phyloP scores from a whole-genome alignment of 1,284 basidiomycete genomes.

The Leccinum griseonigrum region DNA sequence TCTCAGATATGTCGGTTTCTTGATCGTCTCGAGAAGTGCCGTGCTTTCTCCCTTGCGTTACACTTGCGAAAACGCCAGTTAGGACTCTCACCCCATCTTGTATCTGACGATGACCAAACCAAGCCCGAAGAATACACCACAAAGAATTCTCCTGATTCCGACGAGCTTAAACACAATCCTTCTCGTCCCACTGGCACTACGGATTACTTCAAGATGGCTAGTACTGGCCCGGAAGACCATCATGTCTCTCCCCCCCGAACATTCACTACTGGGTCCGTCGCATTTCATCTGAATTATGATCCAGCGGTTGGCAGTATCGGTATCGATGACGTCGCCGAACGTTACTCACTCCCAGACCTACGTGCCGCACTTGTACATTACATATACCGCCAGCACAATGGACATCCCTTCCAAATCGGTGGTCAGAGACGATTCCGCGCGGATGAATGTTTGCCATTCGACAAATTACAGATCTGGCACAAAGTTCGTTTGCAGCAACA shows the following conservation, averaged over 20 bases:
- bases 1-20: too few species aligned
- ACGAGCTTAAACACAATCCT: too few species aligned
- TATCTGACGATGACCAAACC: too few species aligned
- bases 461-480: neutral
- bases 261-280: neutral
- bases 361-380: neutral
- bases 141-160: too few species aligned
- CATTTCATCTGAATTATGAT: neutral
- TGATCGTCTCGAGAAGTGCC: too few species aligned
- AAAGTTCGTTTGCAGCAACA: neutral
- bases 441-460: neutral
- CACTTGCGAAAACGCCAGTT: too few species aligned
- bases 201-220: neutral
- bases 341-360: neutral
- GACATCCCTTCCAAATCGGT: neutral
- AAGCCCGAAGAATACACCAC: too few species aligned
- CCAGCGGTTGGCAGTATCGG: neutral
- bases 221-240: neutral
- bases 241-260: neutral
- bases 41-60: too few species aligned
- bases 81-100: too few species aligned
- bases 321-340: neutral
- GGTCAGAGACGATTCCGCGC: neutral
- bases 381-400: neutral
- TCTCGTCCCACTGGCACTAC: neutral